These are phyloP conservation scores for Boletus rubropictus DNA, from an alignment of 768 basidiomycete genomes.

Conservation along the genomic window DNA sequence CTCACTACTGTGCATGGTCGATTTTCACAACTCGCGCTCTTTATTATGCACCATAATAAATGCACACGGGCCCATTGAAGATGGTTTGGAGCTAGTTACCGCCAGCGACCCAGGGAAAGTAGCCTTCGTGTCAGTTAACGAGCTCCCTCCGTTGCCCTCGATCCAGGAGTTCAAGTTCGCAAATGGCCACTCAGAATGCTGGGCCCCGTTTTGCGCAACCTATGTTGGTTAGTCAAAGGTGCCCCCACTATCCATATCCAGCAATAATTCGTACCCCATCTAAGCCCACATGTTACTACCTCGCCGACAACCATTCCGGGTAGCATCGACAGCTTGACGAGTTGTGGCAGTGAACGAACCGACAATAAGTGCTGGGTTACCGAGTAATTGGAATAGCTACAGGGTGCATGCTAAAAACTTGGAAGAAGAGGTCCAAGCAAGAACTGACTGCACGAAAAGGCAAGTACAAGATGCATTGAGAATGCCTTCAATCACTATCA, in stretches of 20 bases:
- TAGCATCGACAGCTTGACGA: not conserved
- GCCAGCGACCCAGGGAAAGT: conserved; percentile 29
- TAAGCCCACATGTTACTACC: conserved; percentile 24
- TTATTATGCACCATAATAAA: conserved; percentile 39
- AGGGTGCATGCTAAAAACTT: conserved; percentile 4
- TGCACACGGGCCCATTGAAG: conserved; percentile 45
- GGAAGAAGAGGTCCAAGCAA: not conserved
- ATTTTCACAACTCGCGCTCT: not conserved
- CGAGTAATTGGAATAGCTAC: conserved; percentile 20
- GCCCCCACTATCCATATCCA: conserved; percentile 26
- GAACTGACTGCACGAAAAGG: not conserved
- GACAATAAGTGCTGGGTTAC: conserved; percentile 27
- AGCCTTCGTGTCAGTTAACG: too few species aligned
- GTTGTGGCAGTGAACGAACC: conserved; percentile 3
- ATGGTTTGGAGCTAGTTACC: conserved; percentile 34
- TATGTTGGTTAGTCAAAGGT: not conserved
- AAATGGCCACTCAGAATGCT: too few species aligned
- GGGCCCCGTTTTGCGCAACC: conserved; percentile 12
- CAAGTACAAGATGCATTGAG: not conserved
- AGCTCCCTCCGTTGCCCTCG: too few species aligned
- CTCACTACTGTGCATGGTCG: too few species aligned
- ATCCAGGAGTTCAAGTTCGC: too few species aligned
- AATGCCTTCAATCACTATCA: conserved; percentile 21
- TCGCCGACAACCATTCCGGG: conserved; percentile 3
- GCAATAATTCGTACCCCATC: conserved; percentile 33